Base-by-base conservation (phyloP, 345 rosid genomes). In the Clarkia xantiana region DNA sequence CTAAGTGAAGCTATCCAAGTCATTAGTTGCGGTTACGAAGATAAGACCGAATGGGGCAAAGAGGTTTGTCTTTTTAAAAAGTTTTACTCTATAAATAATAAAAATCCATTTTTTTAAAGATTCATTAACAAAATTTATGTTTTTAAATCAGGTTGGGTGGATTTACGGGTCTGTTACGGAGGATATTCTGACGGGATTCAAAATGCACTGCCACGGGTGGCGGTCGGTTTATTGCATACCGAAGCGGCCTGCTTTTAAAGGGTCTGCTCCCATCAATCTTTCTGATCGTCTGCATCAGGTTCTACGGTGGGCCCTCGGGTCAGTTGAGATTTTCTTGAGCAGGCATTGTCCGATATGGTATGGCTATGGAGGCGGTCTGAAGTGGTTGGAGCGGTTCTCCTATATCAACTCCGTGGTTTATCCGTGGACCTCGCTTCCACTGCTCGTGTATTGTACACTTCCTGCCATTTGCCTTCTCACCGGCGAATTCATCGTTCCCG, bases 121-220 rank as follows among this genome's bases (percentile, higher is more conserved):
- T 19, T 53, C 13, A 23, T 20, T 10, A 7, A 11, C 49, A 18
- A 18, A 40, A 45, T 20, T 14, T 20, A 23, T 10, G 12, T 56
- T 14, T 20, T 3, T 29, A 15, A 11, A 44, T 41, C 55, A 80
- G 81, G 76, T 81, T 55, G 88, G 88, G 42, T 78, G 89, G 89
- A 81, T 81, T 40, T 77, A 80, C 52, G 88, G 88, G n/a, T 80
- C 87, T 7, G 84, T 81, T n/a, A 77, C 88, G 0, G 88, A 78
- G 58, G 85, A 81, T 61, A 78, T 81, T 38, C 55, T 81, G 54
- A 81, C 90, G 0, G 90, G 90, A 19, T 81, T 78, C 75, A 81
- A 78, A 65, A 81, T 81, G 85, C 90, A 81, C 49, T 73, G 80
- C 42, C 90, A 73, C 43, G 89, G 90, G 16, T 81, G 90, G 90